A percentile compares a stretch with the other conserved stretches of the same genome.
These are phyloP conservation scores for Apiospora saccharicola DNA, from an alignment of 2,329 filamentous ascomycete genomes.

Conservation along the genomic window DNA sequence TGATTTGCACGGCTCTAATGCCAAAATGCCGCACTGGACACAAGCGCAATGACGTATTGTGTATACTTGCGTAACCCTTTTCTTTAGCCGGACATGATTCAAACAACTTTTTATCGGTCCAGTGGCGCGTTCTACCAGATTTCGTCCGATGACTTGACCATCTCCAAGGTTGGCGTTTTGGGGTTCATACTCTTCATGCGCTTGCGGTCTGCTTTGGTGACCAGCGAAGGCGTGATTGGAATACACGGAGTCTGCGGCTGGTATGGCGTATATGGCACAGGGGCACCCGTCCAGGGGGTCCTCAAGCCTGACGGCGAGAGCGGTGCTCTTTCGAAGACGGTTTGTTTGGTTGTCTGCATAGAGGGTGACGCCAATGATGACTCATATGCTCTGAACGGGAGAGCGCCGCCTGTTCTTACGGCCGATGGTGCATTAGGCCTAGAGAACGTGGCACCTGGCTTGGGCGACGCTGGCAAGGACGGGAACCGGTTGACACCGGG, in stretches of 20 bases:
- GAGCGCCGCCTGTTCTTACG: conserved; percentile 61
- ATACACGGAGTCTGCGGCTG: conserved; percentile 80
- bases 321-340: conserved; percentile 66
- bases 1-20: background rate
- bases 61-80: conserved; percentile 13
- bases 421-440: conserved; percentile 60
- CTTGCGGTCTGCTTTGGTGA: conserved; percentile 75
- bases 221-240: conserved; percentile 78
- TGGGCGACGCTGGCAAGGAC: conserved; percentile 46
- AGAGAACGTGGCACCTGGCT: conserved; percentile 44
- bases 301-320: conserved; percentile 64
- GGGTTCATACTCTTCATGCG: conserved; percentile 69
- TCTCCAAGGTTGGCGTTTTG: conserved; percentile 67
- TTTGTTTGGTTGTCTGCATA: conserved; percentile 65
- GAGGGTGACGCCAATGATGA: conserved; percentile 61
- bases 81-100: background rate
- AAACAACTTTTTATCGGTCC: conserved; percentile 20
- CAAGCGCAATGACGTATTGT: background rate
- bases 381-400: conserved; percentile 70
- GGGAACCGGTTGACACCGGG: conserved; percentile 46
- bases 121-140: conserved; percentile 60
- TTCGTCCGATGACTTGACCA: conserved; percentile 69
- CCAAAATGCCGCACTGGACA: conserved; percentile 1
- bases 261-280: conserved; percentile 78
- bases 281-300: conserved; percentile 67